These are phyloP conservation scores for Cytospora leucostoma DNA, from an alignment of 2,329 filamentous ascomycete species.

Conservation along the genomic window DNA sequence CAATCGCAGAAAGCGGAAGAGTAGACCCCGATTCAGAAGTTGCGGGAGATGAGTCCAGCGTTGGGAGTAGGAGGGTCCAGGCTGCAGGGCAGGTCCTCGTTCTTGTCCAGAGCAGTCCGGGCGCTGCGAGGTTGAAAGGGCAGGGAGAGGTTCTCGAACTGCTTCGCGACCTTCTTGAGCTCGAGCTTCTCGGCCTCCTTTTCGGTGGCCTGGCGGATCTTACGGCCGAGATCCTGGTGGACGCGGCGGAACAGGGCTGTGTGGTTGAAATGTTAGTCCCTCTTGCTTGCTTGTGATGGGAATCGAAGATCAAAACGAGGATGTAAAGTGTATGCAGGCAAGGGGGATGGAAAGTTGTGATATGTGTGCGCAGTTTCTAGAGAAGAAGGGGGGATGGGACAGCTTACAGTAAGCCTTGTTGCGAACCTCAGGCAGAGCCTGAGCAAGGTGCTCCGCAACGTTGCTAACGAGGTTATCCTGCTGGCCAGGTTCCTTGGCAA, in stretches of 20 bases:
- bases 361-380: background rate
- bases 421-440: conserved; percentile 32
- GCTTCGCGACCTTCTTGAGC: background rate
- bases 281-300: background rate
- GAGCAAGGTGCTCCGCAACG: conserved; percentile 30
- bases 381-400: background rate
- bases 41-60: conserved; percentile 1
- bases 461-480: conserved; percentile 38
- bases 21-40: background rate
- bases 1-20: background rate
- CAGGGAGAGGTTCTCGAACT: background rate
- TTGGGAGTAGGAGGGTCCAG: background rate
- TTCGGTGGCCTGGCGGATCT: conserved; percentile 12
- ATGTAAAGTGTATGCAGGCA: background rate
- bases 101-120: conserved; percentile 7
- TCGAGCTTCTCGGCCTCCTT: conserved; percentile 5
- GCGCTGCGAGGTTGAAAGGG: conserved; percentile 3
- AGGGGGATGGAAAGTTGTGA: background rate
- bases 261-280: background rate
- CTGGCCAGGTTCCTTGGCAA: conserved; percentile 37
- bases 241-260: conserved; percentile 31
- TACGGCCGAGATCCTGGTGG: conserved; percentile 30
- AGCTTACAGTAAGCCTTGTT: conserved; percentile 33
- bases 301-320: background rate
- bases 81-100: conserved; percentile 12